A percentile compares a stretch with the other conserved stretches of the same genome.
phyloP scores from a whole-genome alignment of 208 protist species.

The Wallacemonas sp. region DNA sequence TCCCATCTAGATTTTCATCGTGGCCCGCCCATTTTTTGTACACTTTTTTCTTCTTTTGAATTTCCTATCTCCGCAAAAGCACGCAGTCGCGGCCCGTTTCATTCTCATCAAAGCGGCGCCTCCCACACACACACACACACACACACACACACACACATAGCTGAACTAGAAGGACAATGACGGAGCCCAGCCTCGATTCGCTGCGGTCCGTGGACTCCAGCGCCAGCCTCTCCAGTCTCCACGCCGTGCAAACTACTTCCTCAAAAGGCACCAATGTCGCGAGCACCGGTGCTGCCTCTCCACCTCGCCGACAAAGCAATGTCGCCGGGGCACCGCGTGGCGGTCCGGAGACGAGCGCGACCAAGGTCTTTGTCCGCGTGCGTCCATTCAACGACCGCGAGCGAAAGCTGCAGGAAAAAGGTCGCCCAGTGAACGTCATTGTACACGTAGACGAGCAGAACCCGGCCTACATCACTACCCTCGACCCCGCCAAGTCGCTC shows the following conservation, averaged over 20 bases:
- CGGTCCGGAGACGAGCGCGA: slow-evolving; percentile 38
- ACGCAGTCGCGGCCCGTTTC: too few species aligned
- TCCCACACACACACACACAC: too few species aligned
- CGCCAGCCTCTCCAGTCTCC: background rate
- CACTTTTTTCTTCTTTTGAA: background rate
- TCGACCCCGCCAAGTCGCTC: slow-evolving; percentile 42
- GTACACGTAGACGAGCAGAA: slow-evolving; percentile 63
- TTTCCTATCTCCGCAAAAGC: too few species aligned
- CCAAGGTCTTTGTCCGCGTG: slow-evolving; percentile 78
- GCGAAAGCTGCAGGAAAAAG: slow-evolving; percentile 17
- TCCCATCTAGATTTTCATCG: background rate
- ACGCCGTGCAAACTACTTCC: background rate
- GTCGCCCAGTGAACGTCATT: slow-evolving; percentile 20
- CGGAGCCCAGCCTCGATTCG: background rate
- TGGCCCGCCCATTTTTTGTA: background rate
- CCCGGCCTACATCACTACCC: slow-evolving; percentile 68
- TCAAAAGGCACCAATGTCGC: slow-evolving; percentile 4
- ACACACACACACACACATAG: too few species aligned
- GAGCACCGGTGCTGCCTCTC: background rate
- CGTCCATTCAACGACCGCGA: slow-evolving; percentile 66
- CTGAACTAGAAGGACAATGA: too few species aligned
- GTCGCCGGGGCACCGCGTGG: background rate
- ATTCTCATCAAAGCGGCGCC: too few species aligned
- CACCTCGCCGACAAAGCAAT: background rate
- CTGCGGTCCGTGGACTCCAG: background rate